These are phyloP conservation scores for Podochytrium sp. DNA, from an alignment of 192 early-diverging fungal genomes.

Conservation along the genomic window DNA sequence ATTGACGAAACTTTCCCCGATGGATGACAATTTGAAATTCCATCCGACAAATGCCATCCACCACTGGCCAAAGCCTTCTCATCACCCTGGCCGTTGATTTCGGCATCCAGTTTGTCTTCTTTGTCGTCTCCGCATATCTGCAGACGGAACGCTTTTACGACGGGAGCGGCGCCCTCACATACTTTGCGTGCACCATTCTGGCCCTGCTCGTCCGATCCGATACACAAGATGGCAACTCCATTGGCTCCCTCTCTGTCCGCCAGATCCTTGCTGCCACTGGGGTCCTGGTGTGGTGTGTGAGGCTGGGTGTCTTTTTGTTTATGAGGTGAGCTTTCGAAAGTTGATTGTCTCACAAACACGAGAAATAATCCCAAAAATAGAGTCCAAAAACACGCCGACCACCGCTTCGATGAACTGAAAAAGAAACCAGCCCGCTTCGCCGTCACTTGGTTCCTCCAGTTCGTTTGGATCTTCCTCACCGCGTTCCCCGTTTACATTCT, in stretches of 20 bases:
- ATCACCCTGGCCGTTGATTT: slow-evolving; percentile 47
- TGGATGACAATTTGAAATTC: too few relatives aligned
- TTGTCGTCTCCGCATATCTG: slow-evolving; percentile 43
- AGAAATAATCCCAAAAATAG: slow-evolving; percentile 10
- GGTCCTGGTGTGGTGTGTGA: slow-evolving; percentile 43
- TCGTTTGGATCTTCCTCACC: slow-evolving; percentile 60
- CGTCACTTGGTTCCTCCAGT: slow-evolving; percentile 53
- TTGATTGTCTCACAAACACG: too few relatives aligned
- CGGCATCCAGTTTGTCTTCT: slow-evolving; percentile 55
- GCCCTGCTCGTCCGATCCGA: slow-evolving; percentile 42
- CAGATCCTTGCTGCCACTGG: slow-evolving; percentile 47
- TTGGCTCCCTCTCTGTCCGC: slow-evolving; percentile 31
- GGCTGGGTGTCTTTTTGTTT: slow-evolving; percentile 56
- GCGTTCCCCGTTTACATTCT: slow-evolving; percentile 51
- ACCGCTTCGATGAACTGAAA: slow-evolving; percentile 56
- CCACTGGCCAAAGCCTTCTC: slow-evolving; percentile 42
- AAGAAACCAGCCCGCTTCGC: slow-evolving; percentile 40
- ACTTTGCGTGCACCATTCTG: slow-evolving; percentile 45
- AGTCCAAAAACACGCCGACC: slow-evolving; percentile 34
- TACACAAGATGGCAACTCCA: neutral
- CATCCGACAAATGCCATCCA: neutral
- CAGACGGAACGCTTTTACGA: slow-evolving; percentile 58
- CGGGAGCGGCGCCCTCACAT: slow-evolving; percentile 51
- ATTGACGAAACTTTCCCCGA: too few relatives aligned
- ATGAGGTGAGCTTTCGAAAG: slow-evolving; percentile 18